phyloP scores from a whole-genome alignment of 2,329 filamentous ascomycete species.

The Colletotrichum sp. region DNA sequence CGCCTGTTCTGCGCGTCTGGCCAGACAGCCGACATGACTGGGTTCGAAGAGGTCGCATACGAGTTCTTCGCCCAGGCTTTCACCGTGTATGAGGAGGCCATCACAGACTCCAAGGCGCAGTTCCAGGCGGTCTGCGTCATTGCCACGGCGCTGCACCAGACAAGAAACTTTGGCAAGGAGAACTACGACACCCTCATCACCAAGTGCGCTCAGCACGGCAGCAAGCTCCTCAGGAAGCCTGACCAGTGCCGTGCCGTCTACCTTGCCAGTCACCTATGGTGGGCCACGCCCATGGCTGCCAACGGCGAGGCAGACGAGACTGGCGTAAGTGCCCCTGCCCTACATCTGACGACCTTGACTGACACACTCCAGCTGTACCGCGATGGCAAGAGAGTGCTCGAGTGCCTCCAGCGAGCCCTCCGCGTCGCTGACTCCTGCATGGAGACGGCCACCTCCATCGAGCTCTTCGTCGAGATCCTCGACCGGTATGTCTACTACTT shows the following conservation, averaged over 20 bases:
- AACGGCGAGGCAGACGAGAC: slow-evolving; percentile 83
- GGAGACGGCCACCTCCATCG: slow-evolving; percentile 96
- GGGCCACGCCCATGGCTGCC: slow-evolving; percentile 84
- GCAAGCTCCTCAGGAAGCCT: slow-evolving; percentile 95
- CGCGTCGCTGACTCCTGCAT: slow-evolving; percentile 98
- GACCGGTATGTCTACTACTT: slow-evolving; percentile 99
- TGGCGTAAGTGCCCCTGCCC: slow-evolving; percentile 60
- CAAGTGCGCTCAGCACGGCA: slow-evolving; percentile 95
- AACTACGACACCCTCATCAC: slow-evolving; percentile 99
- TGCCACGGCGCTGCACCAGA: slow-evolving; percentile 86
- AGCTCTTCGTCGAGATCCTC: slow-evolving; percentile 97
- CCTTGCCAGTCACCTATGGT: slow-evolving; percentile 96
- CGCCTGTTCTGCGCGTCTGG: slow-evolving; percentile 91
- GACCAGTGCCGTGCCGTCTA: slow-evolving; percentile 98
- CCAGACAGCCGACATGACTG: slow-evolving; percentile 88
- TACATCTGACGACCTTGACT: slow-evolving; percentile 23
- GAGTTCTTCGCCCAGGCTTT: slow-evolving; percentile 99
- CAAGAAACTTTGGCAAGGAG: slow-evolving; percentile 90
- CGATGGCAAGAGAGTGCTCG: slow-evolving; percentile 94
- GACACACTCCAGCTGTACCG: slow-evolving; percentile 77
- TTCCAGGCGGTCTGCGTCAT: slow-evolving; percentile 98
- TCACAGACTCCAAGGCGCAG: slow-evolving; percentile 94
- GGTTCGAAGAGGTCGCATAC: slow-evolving; percentile 95
- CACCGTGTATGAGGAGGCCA: slow-evolving; percentile 95
- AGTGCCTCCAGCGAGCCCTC: slow-evolving; percentile 93